Percentiles rank a stretch among this genome's conserved stretches.
phyloP scores from a whole-genome alignment of 306 rosid species.

The Mimosa pudica region DNA sequence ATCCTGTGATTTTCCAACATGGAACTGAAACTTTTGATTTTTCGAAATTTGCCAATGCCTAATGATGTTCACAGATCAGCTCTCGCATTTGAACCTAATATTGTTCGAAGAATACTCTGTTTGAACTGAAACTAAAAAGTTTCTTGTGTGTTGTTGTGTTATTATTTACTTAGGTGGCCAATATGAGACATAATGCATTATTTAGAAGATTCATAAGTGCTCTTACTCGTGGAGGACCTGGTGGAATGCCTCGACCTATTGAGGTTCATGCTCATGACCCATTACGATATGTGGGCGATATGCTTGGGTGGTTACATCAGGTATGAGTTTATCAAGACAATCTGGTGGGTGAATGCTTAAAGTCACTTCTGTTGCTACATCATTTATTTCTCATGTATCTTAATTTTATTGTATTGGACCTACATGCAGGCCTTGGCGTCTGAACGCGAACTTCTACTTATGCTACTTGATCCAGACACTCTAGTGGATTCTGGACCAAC shows the following conservation, averaged over 20 bases:
- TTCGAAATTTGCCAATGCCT: conserved; percentile 30
- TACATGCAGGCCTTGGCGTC: conserved; percentile 90
- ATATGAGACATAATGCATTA: conserved; percentile 94
- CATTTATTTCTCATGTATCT: conserved; percentile 15
- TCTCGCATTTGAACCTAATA: conserved; percentile 12
- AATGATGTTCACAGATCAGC: conserved; percentile 30
- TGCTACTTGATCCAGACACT: conserved; percentile 83
- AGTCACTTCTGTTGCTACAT: conserved; percentile 26
- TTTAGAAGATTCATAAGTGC: conserved; percentile 97
- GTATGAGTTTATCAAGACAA: conserved; percentile 43
- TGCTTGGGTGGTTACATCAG: conserved; percentile 99
- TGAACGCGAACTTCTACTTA: conserved; percentile 90
- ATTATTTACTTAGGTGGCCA: conserved; percentile 72
- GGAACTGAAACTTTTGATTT: conserved; percentile 18
- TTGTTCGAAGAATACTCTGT: conserved; percentile 28
- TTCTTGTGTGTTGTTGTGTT: conserved; percentile 26
- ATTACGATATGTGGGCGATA: conserved; percentile 90
- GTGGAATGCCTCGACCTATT: conserved; percentile 98
- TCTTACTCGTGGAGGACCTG: conserved; percentile 98
- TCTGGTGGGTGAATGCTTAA: conserved; percentile 32
- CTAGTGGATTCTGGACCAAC: conserved; percentile 57
- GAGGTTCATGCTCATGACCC: conserved; percentile 99
- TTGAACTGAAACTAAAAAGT: conserved; percentile 34
- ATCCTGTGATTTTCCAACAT: conserved; percentile 25
- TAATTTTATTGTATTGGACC: conserved; percentile 16